Evolutionary conservation across 2,329 filamentous ascomycete species (phyloP).

Genomic region (Colletotrichum tropicale): DNA sequence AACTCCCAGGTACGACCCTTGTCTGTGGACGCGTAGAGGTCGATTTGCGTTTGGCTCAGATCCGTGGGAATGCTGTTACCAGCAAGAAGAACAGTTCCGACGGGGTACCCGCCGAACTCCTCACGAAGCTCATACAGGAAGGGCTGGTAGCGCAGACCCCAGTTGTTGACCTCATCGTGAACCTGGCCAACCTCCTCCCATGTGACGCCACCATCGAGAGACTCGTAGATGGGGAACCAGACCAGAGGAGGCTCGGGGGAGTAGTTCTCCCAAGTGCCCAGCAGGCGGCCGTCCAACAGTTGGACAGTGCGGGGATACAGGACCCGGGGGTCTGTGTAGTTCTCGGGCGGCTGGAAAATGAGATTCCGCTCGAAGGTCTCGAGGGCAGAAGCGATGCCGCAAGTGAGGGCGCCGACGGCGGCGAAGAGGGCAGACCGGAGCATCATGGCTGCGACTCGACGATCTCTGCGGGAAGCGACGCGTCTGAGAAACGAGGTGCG

Average conservation of each 20-base stretch:
- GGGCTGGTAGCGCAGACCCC: constrained; percentile 73
- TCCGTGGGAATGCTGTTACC: constrained; percentile 65
- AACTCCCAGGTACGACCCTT: constrained; percentile 69
- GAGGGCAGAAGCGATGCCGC: constrained; percentile 15
- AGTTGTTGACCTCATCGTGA: constrained; percentile 66
- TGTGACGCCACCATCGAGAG: constrained; percentile 57
- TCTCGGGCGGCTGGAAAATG: constrained; percentile 46
- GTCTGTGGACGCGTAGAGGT: constrained; percentile 70
- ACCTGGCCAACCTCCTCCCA: constrained; percentile 70
- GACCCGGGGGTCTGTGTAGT: constrained; percentile 47
- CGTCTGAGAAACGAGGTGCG: not conserved
- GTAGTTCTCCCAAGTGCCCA: constrained; percentile 63
- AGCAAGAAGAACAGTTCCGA: constrained; percentile 67
- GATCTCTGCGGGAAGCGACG: not conserved
- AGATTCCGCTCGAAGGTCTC: constrained; percentile 29
- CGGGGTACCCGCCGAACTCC: constrained; percentile 59
- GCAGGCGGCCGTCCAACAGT: constrained; percentile 49
- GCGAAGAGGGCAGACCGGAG: constrained; percentile 17
- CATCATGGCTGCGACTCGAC: constrained; percentile 5
- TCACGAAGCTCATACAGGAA: constrained; percentile 68
- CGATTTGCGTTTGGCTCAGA: constrained; percentile 68
- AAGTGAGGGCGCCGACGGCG: not conserved
- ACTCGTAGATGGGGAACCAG: constrained; percentile 59
- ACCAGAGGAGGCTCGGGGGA: constrained; percentile 59
- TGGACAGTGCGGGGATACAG: constrained; percentile 50